phyloP scores from a whole-genome alignment of 1,139 yeast species.

The Hansenula sp. region DNA sequence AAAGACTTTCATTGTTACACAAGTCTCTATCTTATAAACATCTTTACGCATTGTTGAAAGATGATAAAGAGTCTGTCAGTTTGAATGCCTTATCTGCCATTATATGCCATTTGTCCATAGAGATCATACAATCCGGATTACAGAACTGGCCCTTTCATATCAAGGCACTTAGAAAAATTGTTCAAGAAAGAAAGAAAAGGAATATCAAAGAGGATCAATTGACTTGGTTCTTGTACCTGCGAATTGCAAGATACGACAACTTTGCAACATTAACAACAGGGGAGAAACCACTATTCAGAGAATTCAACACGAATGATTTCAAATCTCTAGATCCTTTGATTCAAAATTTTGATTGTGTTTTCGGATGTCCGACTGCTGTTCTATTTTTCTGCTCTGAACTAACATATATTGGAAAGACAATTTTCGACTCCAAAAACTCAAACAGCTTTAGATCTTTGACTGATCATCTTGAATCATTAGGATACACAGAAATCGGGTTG shows the following conservation, averaged over 20 bases:
- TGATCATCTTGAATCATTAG: conserved; percentile 2
- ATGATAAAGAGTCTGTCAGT: conserved; percentile 4
- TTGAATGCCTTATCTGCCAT: conserved; percentile 8
- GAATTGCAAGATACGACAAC: conserved; percentile 12
- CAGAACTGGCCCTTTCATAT: conserved; percentile 11
- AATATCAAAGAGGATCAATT: conserved; percentile 6
- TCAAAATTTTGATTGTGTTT: conserved; percentile 3
- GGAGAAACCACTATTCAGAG: conserved; percentile 9
- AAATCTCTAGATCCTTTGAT: background rate
- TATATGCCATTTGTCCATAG: conserved; percentile 12
- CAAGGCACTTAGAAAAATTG: conserved; percentile 8
- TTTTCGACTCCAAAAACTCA: background rate
- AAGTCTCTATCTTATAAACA: conserved; percentile 11
- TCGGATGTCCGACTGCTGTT: conserved; percentile 1
- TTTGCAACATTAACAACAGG: conserved; percentile 13
- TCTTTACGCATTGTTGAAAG: conserved; percentile 5
- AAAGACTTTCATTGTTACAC: conserved; percentile 6
- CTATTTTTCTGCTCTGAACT: conserved; percentile 1
- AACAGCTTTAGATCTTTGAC: conserved; percentile 1
- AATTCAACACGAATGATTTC: background rate
- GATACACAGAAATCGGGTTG: conserved; percentile 1
- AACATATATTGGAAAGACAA: background rate
- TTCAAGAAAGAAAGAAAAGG: conserved; percentile 4
- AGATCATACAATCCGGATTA: conserved; percentile 8
- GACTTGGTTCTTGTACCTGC: conserved; percentile 8